These are phyloP conservation scores for Kwoniella dendrophila DNA, from an alignment of 768 basidiomycete genomes.

Conservation along the genomic window DNA sequence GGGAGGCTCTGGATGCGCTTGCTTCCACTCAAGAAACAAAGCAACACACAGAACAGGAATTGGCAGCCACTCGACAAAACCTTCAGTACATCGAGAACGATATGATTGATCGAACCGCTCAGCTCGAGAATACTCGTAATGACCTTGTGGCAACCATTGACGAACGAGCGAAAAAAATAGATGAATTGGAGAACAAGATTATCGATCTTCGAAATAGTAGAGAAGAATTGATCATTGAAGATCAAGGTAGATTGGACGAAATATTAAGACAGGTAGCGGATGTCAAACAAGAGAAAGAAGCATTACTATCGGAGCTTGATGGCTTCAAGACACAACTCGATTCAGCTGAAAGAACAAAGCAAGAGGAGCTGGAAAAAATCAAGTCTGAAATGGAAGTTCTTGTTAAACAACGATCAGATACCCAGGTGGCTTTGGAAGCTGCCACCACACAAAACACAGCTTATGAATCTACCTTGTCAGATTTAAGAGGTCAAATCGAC, in stretches of 20 bases:
- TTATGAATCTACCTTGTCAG: background rate
- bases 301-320: background rate
- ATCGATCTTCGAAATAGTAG: slow-evolving; percentile 41
- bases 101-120: slow-evolving; percentile 26
- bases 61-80: too few species aligned
- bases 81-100: slow-evolving; percentile 17
- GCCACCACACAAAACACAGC: background rate
- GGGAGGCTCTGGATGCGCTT: slow-evolving; percentile 4
- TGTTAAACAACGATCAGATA: background rate
- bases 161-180: slow-evolving; percentile 34
- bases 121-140: slow-evolving; percentile 33
- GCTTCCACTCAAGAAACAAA: slow-evolving; percentile 16
- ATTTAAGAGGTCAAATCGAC: slow-evolving; percentile 16
- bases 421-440: background rate
- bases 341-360: background rate
- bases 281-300: slow-evolving; percentile 10
- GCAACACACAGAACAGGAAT: too few species aligned
- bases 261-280: slow-evolving; percentile 6
- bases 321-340: background rate
- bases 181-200: slow-evolving; percentile 38
- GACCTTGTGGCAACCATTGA: slow-evolving; percentile 38
- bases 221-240: slow-evolving; percentile 45
- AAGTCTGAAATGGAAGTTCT: background rate
- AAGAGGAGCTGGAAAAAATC: background rate
- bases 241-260: slow-evolving; percentile 33